Percentiles rank a stretch among this genome's conserved stretches.
phyloP scores from a whole-genome alignment of 2,329 filamentous ascomycete species.

The Pyrenophora teres region DNA sequence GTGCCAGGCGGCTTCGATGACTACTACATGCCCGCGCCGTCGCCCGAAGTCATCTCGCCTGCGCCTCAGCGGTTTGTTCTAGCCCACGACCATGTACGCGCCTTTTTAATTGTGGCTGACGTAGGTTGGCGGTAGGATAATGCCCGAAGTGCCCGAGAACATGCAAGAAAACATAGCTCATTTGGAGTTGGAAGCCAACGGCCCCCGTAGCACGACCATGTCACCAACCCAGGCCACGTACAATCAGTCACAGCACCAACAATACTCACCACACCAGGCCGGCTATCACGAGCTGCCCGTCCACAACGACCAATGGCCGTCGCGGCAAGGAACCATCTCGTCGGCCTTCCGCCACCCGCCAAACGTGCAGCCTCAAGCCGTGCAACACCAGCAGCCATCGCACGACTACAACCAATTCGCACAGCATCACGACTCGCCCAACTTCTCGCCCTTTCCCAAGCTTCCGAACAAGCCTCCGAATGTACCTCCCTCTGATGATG shows the following conservation, averaged over 20 bases:
- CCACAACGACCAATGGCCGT: conserved; percentile 36
- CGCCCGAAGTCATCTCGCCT: conserved; percentile 69
- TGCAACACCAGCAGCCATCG: conserved; percentile 33
- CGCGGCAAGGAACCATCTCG: conserved; percentile 44
- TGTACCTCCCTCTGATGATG: conserved; percentile 90
- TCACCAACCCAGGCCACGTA: conserved; percentile 36
- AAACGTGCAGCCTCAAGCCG: conserved; percentile 39
- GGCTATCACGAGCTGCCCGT: conserved; percentile 34
- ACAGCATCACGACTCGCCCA: conserved; percentile 63
- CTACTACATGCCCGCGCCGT: conserved; percentile 63
- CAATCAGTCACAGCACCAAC: conserved; percentile 27
- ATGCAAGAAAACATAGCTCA: conserved; percentile 94
- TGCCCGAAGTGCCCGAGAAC: conserved; percentile 93
- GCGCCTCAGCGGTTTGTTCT: conserved; percentile 68
- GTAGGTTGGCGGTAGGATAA: conserved; percentile 65
- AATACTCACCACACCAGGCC: conserved; percentile 39
- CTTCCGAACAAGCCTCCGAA: conserved; percentile 79
- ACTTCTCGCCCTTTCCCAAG: conserved; percentile 90
- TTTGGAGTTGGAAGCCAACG: conserved; percentile 80
- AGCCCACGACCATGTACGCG: conserved; percentile 21
- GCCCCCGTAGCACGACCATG: conserved; percentile 38
- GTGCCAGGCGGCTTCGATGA: conserved; percentile 70
- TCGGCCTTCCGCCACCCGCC: conserved; percentile 45
- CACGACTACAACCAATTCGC: conserved; percentile 49
- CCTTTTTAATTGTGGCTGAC: conserved; percentile 39